Evolutionary conservation across 1,284 basidiomycete species (phyloP), one percentile per base, ranked within the genome.

Genomic region (Mycosarcoma maydis): DNA sequence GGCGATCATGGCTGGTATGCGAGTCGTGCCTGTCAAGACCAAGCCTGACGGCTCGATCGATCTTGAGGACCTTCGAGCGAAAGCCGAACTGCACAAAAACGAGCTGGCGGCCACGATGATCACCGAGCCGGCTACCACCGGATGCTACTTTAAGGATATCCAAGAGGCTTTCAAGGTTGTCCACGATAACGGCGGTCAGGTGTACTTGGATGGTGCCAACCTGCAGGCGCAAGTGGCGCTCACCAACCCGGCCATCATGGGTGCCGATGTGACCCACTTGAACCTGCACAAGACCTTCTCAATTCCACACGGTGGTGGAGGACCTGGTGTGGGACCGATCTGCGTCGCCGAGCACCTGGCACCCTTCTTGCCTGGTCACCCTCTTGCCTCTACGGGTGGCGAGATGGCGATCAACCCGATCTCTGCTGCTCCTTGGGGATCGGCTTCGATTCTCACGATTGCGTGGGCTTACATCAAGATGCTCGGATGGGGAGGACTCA

Each of bases 221-320:
- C 85, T 97, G 74, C 98, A 98, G 82, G 94, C 94, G 24, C 92
- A 97, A 80, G 89, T 98, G 70, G 95, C 95, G 23, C 82, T 98
- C 53, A 98, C 95, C 20, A 94, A 93, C 81, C 93, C 95, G n/a
- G 92, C 91, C 5, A 90, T 88, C 29, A 96, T 94, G 79, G 95
- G 95, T 47, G 95, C 94, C 54, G 95, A 98, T 83, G 94, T 98
- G 36, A 96, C 93, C 79, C 95, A 98, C 83, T 86, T 98, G 85
- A 98, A 98, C 84, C 85, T 98, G 46, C 95, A 98, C 86, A 98
- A 98, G 84, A 94, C 92, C 0, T 94, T 94, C 78, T 89, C 91
- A 7, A 94, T 94, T 80, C 96, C 95, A 24, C 95, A 98, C 82
- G 95, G 95, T 62, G 95, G 95, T 54, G 95, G 95, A 62, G 95